Evolutionary conservation across 352 stramenopile species (phyloP), one percentile per base, ranked within the genome.

Genomic region (Globisporangium cederbergense): DNA sequence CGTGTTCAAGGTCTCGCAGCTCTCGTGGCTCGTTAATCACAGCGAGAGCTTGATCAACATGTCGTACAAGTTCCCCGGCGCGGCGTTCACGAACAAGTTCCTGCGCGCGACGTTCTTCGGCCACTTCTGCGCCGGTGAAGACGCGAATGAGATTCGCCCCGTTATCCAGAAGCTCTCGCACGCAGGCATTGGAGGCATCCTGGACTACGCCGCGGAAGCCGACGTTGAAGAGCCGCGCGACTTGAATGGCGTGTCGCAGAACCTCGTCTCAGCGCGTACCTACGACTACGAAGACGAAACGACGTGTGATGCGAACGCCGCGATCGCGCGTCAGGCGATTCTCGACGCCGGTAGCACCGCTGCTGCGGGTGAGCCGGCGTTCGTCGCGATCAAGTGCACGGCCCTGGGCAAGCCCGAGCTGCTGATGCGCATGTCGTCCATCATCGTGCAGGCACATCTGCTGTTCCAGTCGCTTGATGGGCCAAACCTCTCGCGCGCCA

Each of bases 331-430:
- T 34, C 80, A 93, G 64, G 83, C 88, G 13, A 93, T 96, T 66
- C 79, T 90, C 20, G 83, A 93, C 34, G 82, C 88, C 0, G 85
- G 81, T 18, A 55, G 64, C 22, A 79, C 68, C 20, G 76, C 74
- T 42, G 60, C 67, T 3, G 43, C 58, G 0, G 79, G 76, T 18
- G 81, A 91, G 66, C 78, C 82, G 0, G 95, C 95, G 30, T 99
- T 98, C 79, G 93, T 97, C 16, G 97, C 97, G 36, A 93, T 99
- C 67, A 99, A 99, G 78, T 92, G 98, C 58, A 99, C 97, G 47
- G 97, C 96, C 20, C 75, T 99, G 13, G 95, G 95, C 38, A 98
- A 99, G 78, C 97, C 97, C 0, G 81, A 98, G 62, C 71, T 99
- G 54, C 79, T 99, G 38, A 92, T 98, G 77, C 88, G 93, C 71